Conservation (phyloP, 129 eudicot genomes). For the Saussurea involucrata region DNA sequence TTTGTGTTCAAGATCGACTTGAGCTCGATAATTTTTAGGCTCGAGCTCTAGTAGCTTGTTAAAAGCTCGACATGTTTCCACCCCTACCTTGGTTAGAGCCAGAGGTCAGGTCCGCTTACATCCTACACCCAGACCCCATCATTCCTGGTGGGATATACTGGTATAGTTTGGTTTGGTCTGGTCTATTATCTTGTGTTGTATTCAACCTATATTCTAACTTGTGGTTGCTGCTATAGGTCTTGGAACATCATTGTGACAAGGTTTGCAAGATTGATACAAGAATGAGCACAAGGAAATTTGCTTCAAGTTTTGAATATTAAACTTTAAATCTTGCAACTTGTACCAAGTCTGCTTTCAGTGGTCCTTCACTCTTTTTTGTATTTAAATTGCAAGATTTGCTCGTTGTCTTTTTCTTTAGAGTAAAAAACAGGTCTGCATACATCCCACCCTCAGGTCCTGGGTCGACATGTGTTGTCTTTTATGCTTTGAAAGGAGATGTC, state of each 20-base stretch:
- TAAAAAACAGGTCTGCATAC: background rate
- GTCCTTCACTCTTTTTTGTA: background rate
- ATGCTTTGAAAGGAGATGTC: background rate
- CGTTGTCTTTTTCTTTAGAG: background rate
- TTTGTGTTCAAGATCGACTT: too few species aligned
- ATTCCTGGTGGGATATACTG: background rate
- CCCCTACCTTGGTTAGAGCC: too few species aligned
- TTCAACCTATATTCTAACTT: conserved; percentile 18
- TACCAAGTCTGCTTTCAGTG: background rate
- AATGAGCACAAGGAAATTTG: background rate
- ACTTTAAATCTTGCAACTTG: background rate
- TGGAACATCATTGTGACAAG: conserved; percentile 41
- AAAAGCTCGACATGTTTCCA: too few species aligned
- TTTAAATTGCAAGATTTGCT: background rate
- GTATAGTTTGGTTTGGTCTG: background rate
- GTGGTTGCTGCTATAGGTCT: conserved; percentile 38
- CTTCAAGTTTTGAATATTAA: background rate
- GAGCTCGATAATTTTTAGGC: too few species aligned
- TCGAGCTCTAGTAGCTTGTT: too few species aligned
- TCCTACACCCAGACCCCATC: background rate
- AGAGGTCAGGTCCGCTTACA: background rate
- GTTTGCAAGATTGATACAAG: conserved; percentile 16
- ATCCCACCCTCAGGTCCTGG: background rate
- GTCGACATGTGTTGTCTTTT: background rate
- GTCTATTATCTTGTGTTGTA: background rate